Conservation (phyloP, 495 filamentous ascomycete species). For the Penicillium malachiteum region DNA sequence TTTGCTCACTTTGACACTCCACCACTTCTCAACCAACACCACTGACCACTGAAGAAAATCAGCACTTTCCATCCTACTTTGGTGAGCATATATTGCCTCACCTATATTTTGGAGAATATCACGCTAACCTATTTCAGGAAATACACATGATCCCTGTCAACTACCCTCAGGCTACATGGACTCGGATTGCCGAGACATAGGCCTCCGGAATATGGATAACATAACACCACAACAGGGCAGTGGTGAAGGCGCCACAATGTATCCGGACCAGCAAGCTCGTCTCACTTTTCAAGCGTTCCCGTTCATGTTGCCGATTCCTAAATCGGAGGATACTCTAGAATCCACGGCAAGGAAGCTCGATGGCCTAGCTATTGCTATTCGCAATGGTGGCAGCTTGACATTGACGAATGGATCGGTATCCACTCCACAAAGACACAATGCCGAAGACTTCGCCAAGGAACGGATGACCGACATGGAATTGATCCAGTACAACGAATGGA, state of each 20-base stretch:
- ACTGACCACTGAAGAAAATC: no score
- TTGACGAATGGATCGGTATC: slow-evolving; percentile 17
- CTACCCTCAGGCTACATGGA: not conserved
- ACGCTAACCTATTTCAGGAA: not conserved
- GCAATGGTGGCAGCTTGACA: slow-evolving; percentile 20
- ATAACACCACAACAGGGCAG: not conserved
- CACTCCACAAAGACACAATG: slow-evolving; percentile 3
- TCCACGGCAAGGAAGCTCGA: slow-evolving; percentile 22
- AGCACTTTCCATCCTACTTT: no score
- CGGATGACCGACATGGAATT: slow-evolving; percentile 20
- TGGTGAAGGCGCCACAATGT: not conserved
- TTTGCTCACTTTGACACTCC: not conserved
- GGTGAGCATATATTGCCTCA: no score
- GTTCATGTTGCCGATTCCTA: slow-evolving; percentile 20
- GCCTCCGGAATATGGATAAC: not conserved
- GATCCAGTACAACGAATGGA: slow-evolving; percentile 25
- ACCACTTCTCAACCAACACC: no score
- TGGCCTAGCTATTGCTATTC: slow-evolving; percentile 18
- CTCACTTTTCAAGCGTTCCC: slow-evolving; percentile 6
- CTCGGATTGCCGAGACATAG: not conserved
- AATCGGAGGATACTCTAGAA: slow-evolving; percentile 23
- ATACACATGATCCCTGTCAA: not conserved
- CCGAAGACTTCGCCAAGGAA: slow-evolving; percentile 21
- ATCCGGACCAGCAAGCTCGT: not conserved
- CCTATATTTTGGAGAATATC: not conserved